These are phyloP conservation scores for Aphanomyces stellatus DNA, from an alignment of 352 stramenopile genomes.

Conservation along the genomic window DNA sequence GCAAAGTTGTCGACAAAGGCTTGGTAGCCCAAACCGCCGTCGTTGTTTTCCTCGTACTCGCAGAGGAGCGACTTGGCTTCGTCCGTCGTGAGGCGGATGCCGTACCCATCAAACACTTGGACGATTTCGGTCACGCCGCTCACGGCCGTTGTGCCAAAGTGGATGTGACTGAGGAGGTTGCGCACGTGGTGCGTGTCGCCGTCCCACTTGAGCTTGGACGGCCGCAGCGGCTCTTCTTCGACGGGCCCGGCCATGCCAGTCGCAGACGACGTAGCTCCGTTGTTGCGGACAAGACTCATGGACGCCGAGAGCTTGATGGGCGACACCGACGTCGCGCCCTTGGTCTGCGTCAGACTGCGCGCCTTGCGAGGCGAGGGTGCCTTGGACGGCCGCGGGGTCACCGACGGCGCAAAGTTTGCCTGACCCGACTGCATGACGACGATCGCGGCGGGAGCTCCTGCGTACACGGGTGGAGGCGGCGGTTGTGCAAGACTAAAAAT, in stretches of 20 bases:
- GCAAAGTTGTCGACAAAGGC: constrained; percentile 55
- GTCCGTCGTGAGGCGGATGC: constrained; percentile 38
- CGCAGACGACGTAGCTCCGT: too few species aligned
- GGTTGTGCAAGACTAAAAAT: constrained; percentile 6
- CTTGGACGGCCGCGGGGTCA: constrained; percentile 55
- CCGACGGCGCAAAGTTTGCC: constrained; percentile 44
- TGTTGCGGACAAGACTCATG: constrained; percentile 10
- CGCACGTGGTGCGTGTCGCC: constrained; percentile 42
- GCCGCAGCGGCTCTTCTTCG: constrained; percentile 26
- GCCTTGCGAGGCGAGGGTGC: constrained; percentile 17
- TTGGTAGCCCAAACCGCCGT: constrained; percentile 41
- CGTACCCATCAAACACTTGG: constrained; percentile 38
- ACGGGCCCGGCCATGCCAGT: too few species aligned
- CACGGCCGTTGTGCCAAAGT: constrained; percentile 37
- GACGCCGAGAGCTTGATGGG: constrained; percentile 32
- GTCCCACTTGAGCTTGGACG: constrained; percentile 53
- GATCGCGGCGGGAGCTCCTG: background rate
- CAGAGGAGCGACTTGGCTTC: constrained; percentile 51
- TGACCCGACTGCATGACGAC: background rate
- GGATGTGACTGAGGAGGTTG: constrained; percentile 62
- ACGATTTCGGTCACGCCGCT: constrained; percentile 39
- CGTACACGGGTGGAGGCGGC: background rate
- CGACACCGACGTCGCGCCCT: constrained; percentile 25
- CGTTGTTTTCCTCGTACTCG: constrained; percentile 77
- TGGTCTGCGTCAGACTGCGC: constrained; percentile 7